Conservation (phyloP, 192 early-diverging fungal species). For the Coemansia sp. region DNA sequence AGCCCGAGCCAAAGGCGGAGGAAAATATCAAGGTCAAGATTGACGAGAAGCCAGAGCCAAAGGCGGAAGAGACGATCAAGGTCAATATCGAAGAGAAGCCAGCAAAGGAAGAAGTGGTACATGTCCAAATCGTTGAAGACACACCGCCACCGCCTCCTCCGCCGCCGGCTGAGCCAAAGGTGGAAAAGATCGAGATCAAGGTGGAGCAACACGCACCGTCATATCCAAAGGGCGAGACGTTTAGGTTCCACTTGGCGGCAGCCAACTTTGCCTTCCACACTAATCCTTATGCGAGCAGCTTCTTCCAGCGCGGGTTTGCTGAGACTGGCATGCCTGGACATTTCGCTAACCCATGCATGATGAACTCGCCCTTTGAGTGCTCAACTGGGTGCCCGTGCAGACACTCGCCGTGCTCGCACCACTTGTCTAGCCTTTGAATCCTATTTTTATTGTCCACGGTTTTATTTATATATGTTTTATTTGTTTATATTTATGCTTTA, state of each 20-base stretch:
- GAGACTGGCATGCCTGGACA: slow-evolving; percentile 42
- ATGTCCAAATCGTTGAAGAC: slow-evolving; percentile 28
- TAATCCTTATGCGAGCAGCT: slow-evolving; percentile 43
- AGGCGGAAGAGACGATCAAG: slow-evolving; percentile 7
- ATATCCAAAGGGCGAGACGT: slow-evolving; percentile 19
- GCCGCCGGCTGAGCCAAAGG: background rate
- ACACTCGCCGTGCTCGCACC: slow-evolving; percentile 10
- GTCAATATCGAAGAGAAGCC: slow-evolving; percentile 7
- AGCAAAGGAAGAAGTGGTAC: slow-evolving; percentile 20
- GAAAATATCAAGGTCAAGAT: slow-evolving; percentile 4
- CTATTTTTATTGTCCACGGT: background rate
- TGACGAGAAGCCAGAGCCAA: slow-evolving; percentile 3
- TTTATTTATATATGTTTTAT: slow-evolving; percentile 1
- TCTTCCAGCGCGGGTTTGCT: slow-evolving; percentile 45
- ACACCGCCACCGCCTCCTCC: background rate
- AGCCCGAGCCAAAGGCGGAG: background rate
- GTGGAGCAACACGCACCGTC: background rate
- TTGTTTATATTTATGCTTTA: slow-evolving; percentile 2
- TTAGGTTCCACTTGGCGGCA: slow-evolving; percentile 29
- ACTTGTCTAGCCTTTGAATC: slow-evolving; percentile 8
- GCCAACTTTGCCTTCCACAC: slow-evolving; percentile 45
- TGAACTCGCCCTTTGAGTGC: slow-evolving; percentile 41
- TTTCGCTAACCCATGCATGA: slow-evolving; percentile 35
- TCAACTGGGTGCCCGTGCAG: slow-evolving; percentile 18
- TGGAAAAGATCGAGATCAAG: slow-evolving; percentile 12